Evolutionary conservation across 2,329 filamentous ascomycete species (phyloP).

Genomic region (Fusarium circinatum): DNA sequence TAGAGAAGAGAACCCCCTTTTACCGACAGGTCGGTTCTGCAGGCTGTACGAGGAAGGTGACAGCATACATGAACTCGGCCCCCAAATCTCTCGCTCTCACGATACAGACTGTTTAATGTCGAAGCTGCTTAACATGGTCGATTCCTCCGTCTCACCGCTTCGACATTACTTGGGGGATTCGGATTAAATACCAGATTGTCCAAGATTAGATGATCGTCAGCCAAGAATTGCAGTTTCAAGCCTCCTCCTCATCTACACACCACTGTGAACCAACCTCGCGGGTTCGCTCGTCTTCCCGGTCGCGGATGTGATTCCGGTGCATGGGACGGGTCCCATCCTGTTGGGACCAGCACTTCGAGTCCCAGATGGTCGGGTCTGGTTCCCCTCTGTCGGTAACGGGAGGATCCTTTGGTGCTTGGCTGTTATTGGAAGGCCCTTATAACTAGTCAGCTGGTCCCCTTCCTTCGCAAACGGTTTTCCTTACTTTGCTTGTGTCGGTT

Average conservation of each 20-base stretch:
- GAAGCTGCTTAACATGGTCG: background rate
- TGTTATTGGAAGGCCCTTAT: constrained; percentile 11
- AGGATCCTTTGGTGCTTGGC: background rate
- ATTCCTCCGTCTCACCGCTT: constrained; percentile 24
- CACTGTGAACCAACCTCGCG: constrained; percentile 1
- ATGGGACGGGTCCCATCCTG: constrained; percentile 6
- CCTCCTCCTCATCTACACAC: background rate
- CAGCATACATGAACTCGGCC: background rate
- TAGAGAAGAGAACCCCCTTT: constrained; percentile 4
- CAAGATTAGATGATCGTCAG: background rate
- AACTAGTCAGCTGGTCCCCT: constrained; percentile 14
- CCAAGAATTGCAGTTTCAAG: constrained; percentile 4
- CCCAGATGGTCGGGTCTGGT: constrained; percentile 25
- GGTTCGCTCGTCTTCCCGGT: background rate
- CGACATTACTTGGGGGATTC: background rate
- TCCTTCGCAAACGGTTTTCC: background rate
- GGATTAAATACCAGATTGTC: constrained; percentile 3
- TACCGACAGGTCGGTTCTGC: constrained; percentile 25
- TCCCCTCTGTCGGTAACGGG: constrained; percentile 32
- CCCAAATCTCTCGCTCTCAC: background rate
- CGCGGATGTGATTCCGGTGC: constrained; percentile 27
- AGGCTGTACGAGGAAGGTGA: constrained; percentile 12
- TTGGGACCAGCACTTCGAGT: background rate
- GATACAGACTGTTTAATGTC: too few species aligned
- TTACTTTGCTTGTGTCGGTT: background rate